phyloP scores from a whole-genome alignment of 805 yeast species.

The Ogataea nitratoaversa region DNA sequence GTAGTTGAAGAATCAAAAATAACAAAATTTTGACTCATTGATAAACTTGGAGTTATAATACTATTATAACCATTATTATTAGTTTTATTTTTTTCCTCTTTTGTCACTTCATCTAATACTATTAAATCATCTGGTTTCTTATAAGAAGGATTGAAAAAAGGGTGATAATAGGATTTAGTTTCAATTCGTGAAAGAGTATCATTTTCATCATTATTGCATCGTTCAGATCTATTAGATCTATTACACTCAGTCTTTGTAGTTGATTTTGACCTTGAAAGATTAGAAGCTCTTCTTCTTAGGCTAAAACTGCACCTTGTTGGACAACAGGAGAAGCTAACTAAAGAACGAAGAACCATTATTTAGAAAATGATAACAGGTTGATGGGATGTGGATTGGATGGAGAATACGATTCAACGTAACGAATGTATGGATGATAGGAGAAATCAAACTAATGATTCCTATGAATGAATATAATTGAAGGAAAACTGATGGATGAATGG shows the following conservation, averaged over 20 bases:
- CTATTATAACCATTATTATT: conserved; percentile 17
- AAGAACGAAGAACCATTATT: conserved; percentile 28
- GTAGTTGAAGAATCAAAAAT: conserved; percentile 23
- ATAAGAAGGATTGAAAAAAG: conserved; percentile 35
- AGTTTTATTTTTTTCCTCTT: conserved; percentile 16
- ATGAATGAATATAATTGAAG: no score
- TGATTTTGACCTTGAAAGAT: conserved; percentile 5
- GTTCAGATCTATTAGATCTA: neutral
- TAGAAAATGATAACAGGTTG: neutral
- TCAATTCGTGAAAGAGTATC: neutral
- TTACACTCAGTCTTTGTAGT: no score
- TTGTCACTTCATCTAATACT: conserved; percentile 26
- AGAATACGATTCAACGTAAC: no score
- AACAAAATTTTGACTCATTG: conserved; percentile 28
- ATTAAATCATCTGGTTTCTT: conserved; percentile 25
- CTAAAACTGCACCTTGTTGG: conserved; percentile 13
- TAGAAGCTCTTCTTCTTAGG: conserved; percentile 8
- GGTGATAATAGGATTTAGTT: conserved; percentile 15
- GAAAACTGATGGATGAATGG: no score
- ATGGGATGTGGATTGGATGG: neutral
- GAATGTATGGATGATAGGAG: no score
- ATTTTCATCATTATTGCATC: neutral
- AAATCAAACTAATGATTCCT: no score
- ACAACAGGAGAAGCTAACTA: conserved; percentile 24
- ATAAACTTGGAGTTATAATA: conserved; percentile 22